Evolutionary conservation across 1,139 yeast species (phyloP), one percentile per base, ranked within the genome.

Genomic region (Pichia sp.): DNA sequence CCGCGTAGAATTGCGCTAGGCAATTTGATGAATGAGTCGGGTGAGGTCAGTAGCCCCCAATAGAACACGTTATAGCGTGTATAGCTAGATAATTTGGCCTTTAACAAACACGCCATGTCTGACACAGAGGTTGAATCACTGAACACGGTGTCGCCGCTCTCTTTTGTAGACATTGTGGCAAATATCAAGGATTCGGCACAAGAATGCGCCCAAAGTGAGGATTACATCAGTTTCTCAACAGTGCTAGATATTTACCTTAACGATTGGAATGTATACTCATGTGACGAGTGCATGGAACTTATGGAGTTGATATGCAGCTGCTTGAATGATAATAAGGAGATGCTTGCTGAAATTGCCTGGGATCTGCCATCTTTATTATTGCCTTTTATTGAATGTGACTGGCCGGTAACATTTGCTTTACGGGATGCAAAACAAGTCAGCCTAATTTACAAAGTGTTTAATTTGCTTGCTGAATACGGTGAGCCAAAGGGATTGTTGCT

Each of bases 321-420:
- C 1, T 55, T 85, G 22, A 44, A 52, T 2, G 54, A 53, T 1
- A 59, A 77, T 50, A 55, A 64, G 20, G 66, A 66, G n/a, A 57
- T 85, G 25, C 64, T 77, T 0, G 63, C 69, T 41, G 84, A 81
- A 48, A 73, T 85, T 40, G 94, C 94, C 2, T 87, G 96, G 96
- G 96, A 87, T 55, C 54, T 87, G 17, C 96, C 95, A 0, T 69
- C 66, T 22, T 53, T 83, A 30, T 50, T 87, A 15, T 52, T 84
- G 29, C 57, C 60, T 4, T 75, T 64, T 46, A 45, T 72, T 13
- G 72, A 58, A 6, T 35, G 46, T 4, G 53, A 50, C 2, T 52
- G 55, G 52, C 39, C 40, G 3, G 32, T 42, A 3, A 30, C 23
- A 3, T 6, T 16, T n/a, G 35, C 41, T 1, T 43, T 58, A 14